Evolutionary conservation across 768 basidiomycete genomes (phyloP), one percentile per base, ranked within the genome.

Genomic region (Boletales sp.): DNA sequence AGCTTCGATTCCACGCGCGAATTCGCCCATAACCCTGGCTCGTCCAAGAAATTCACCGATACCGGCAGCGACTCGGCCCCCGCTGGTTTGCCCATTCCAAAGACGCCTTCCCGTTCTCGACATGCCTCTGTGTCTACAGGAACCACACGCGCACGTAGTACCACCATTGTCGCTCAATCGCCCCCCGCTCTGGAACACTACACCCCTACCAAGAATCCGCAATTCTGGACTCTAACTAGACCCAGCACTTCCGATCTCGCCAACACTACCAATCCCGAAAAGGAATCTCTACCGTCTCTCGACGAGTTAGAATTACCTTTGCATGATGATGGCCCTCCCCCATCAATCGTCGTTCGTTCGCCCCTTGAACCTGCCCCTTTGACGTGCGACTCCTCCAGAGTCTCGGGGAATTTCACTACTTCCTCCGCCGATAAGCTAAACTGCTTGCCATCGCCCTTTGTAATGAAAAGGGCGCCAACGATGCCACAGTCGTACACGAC

Each of bases 261-360:
- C 46, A 47, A 41, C 41, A n/a, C 37, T 47, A 41, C 38, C 39
- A 34, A 19, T 25, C 55, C 21, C 33, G 21, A 21, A 21, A 21
- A 21, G 21, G 21, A 4, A 21, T 21, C 14, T 30, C 36, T 56
- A n/a, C 46, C 57, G 1, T 44, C 53, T 12, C 46, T 57, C 17
- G 60, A 64, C 12, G 25, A 41, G 28, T 39, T 43, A 21, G 62
- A 60, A 32, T 42, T 53, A 39, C 47, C 55, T 15, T 28, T 44
- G 19, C 45, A 51, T 3, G 49, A 56, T 32, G 54, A 55, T 41
- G 15, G 37, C 7, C 58, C 59, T 5, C 57, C 55, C 11, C 63
- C 63, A 17, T 56, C 63, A 4, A 63, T 61, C 34, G n/a, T 53
- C 33, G n/a, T 63, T 46, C 55, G 59, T 28, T 63, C 52, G 3